phyloP scores from a whole-genome alignment of 495 filamentous ascomycete species.

The Penicillium coffeae region DNA sequence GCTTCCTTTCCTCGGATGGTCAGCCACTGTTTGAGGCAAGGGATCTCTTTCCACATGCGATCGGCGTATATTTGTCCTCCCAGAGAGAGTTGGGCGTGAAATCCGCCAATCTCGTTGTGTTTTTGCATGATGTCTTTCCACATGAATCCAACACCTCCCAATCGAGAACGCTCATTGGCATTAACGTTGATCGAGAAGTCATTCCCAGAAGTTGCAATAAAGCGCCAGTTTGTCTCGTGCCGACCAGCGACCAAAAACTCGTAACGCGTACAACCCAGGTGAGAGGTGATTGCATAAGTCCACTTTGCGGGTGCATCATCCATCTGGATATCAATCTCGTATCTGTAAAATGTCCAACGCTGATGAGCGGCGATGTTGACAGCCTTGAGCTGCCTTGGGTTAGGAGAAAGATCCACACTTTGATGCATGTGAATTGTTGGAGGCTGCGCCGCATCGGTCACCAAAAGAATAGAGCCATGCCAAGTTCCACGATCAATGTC shows the following conservation, averaged over 20 bases:
- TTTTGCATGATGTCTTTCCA: slow-evolving; percentile 99
- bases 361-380: slow-evolving; percentile 84
- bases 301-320: slow-evolving; percentile 82
- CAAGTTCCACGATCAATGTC: slow-evolving; percentile 87
- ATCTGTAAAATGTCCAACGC: slow-evolving; percentile 92
- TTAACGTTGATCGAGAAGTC: slow-evolving; percentile 87
- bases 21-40: slow-evolving; percentile 89
- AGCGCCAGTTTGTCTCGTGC: slow-evolving; percentile 90
- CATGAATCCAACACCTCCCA: slow-evolving; percentile 91
- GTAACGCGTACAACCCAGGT: slow-evolving; percentile 92
- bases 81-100: slow-evolving; percentile 86
- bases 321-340: slow-evolving; percentile 91
- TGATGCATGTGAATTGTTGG: slow-evolving; percentile 96
- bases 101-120: slow-evolving; percentile 91
- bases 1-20: slow-evolving; percentile 86
- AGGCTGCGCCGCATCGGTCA: slow-evolving; percentile 88
- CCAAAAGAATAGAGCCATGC: slow-evolving; percentile 77
- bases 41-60: slow-evolving; percentile 92
- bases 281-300: slow-evolving; percentile 98
- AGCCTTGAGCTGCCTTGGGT: slow-evolving; percentile 83
- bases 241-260: slow-evolving; percentile 96
- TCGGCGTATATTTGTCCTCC: slow-evolving; percentile 97
- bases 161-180: slow-evolving; percentile 73
- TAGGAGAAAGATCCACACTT: slow-evolving; percentile 85
- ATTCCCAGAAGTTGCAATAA: slow-evolving; percentile 91